Evolutionary conservation across 805 yeast genomes (phyloP), one percentile per base, ranked within the genome.

Genomic region (Ogataea dorogensis): DNA sequence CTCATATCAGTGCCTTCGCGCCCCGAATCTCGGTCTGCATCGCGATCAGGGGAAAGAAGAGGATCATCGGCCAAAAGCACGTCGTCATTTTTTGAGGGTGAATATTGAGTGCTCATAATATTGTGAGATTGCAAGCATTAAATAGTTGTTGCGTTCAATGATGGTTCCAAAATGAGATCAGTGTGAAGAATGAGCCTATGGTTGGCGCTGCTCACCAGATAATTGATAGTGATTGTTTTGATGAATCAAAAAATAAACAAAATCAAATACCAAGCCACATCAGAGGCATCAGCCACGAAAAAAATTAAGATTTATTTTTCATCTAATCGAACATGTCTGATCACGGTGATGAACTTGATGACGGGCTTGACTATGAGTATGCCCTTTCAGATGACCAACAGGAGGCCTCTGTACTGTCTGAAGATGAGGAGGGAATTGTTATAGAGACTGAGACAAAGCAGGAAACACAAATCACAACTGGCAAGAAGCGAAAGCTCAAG

Each of bases 331-430:
- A 13, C 5, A 36, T 36, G 36, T 31, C 36, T 12, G 40, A 36
- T 14, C 35, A 36, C 9, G 83, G 72, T 11, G 95, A 87, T 19
- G 42, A 38, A 22, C 31, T 44, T 24, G 43, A 44, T 13, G 49
- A 44, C 17, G 49, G 49, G 13, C 34, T 41, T 8, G 44, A 19
- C 25, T 44, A 44, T 58, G 95, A 82, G 42, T 65, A 86, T 40
- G 89, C 85, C 33, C 95, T 86, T 54, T 44, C 54, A n/a, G 58
- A 55, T 3, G 70, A 53, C 12, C 64, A 60, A 24, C 75, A 62
- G 12, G 64, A n/a, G n/a, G n/a, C n/a, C n/a, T n/a, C 58, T 20
- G 66, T 59, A 19, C 57, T 58, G 19, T 61, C 44, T 4, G 63
- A 54, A 9, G 25, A 30, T 22, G 33, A 18, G 17, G 15, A 22